A percentile compares a stretch with the other conserved stretches of the same genome.
These are phyloP conservation scores for Plenodomus lindquistii DNA, from an alignment of 2,329 filamentous ascomycete genomes.

Conservation along the genomic window DNA sequence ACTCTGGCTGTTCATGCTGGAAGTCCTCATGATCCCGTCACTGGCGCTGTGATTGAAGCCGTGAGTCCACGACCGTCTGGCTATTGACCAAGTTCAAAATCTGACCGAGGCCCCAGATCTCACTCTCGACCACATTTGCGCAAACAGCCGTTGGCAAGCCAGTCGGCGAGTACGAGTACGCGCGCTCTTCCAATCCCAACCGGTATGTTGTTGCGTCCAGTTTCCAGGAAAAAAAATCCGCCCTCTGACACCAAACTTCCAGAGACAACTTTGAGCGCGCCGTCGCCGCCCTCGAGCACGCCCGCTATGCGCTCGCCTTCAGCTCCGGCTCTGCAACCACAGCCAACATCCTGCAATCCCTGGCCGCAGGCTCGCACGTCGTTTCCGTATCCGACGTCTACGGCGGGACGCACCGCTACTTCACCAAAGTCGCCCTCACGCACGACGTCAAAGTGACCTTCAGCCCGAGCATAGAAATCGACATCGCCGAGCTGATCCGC, in stretches of 20 bases:
- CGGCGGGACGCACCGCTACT: slow-evolving; percentile 96
- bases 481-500: slow-evolving; percentile 82
- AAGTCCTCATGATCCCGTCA: slow-evolving; percentile 84
- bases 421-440: slow-evolving; percentile 94
- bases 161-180: slow-evolving; percentile 90
- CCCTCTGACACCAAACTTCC: background rate
- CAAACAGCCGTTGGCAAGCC: slow-evolving; percentile 87
- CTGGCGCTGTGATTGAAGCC: slow-evolving; percentile 92
- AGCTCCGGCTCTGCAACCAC: slow-evolving; percentile 93
- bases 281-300: slow-evolving; percentile 89
- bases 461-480: slow-evolving; percentile 86
- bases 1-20: slow-evolving; percentile 95
- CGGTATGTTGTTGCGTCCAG: slow-evolving; percentile 47
- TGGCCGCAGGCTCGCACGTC: slow-evolving; percentile 89
- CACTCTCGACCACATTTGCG: slow-evolving; percentile 94
- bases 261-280: slow-evolving; percentile 90
- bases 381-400: slow-evolving; percentile 98
- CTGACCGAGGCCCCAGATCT: slow-evolving; percentile 64
- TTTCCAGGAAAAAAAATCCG: too few relatives aligned
- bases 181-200: slow-evolving; percentile 91
- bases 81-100: background rate
- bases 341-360: slow-evolving; percentile 87
- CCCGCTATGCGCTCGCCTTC: slow-evolving; percentile 90
- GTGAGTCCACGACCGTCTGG: slow-evolving; percentile 44
- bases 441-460: slow-evolving; percentile 96